Evolutionary conservation across 371 early-diverging fungal genomes (phyloP).

Genomic region (Haplosporangium sp.): DNA sequence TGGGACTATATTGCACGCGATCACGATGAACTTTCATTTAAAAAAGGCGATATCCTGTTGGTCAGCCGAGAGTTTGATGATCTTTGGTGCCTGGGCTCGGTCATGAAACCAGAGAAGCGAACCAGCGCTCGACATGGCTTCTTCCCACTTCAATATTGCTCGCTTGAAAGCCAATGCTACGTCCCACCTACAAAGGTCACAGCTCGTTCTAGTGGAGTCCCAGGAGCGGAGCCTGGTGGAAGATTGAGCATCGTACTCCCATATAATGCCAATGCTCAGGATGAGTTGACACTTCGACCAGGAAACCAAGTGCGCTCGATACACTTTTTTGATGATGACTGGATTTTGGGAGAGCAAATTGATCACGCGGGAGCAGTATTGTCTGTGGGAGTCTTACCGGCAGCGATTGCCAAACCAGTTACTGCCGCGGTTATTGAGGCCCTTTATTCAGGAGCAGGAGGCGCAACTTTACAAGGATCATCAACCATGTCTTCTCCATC

Average conservation of each 20-base stretch:
- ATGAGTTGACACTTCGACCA: conserved; percentile 43
- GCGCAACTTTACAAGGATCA: conserved; percentile 10
- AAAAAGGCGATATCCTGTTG: conserved; percentile 44
- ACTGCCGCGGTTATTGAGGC: conserved; percentile 36
- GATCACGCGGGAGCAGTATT: conserved; percentile 37
- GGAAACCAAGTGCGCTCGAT: conserved; percentile 50
- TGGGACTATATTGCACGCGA: conserved; percentile 54
- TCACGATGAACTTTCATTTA: conserved; percentile 52
- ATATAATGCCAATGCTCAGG: conserved; percentile 31
- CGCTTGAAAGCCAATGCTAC: conserved; percentile 47
- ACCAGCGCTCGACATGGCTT: conserved; percentile 48
- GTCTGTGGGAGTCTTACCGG: conserved; percentile 33
- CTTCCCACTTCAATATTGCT: conserved; percentile 49
- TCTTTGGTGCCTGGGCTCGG: conserved; percentile 47
- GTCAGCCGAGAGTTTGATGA: conserved; percentile 52
- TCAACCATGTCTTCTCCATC: conserved; percentile 33
- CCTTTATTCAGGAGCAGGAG: conserved; percentile 8
- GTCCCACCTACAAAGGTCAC: conserved; percentile 33
- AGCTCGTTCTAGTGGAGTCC: conserved; percentile 11
- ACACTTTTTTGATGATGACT: conserved; percentile 53
- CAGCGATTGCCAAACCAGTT: conserved; percentile 29
- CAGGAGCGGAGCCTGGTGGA: conserved; percentile 38
- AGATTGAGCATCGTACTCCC: conserved; percentile 42
- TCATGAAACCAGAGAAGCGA: conserved; percentile 46
- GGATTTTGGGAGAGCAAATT: conserved; percentile 52